A percentile compares a stretch with the other conserved stretches of the same genome.
Conservation (phyloP, 352 stramenopile genomes). For the Phytopythium chamaehyphon region DNA sequence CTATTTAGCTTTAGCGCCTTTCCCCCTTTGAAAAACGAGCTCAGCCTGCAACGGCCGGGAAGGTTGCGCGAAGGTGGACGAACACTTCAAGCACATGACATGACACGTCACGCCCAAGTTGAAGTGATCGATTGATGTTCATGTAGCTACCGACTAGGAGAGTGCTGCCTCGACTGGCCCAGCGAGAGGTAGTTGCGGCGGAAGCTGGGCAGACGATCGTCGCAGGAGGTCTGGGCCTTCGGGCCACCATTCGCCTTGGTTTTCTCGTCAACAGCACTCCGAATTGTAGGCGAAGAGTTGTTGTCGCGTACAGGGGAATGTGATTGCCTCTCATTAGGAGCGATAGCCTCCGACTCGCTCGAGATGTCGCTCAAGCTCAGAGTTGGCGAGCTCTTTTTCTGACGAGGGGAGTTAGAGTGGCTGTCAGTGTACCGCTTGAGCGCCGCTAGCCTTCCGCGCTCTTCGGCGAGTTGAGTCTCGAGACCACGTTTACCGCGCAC, state of each 20-base stretch:
- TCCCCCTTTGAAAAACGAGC: background rate
- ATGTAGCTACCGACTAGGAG: background rate
- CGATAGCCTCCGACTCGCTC: background rate
- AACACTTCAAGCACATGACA: too few relatives aligned
- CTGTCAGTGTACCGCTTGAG: conserved; percentile 33
- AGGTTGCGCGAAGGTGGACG: conserved; percentile 19
- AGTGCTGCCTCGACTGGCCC: background rate
- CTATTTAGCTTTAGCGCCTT: conserved; percentile 5
- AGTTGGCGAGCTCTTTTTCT: background rate
- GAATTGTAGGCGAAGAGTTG: too few relatives aligned
- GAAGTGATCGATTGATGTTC: too few relatives aligned
- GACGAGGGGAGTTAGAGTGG: conserved; percentile 7
- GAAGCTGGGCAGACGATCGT: conserved; percentile 2
- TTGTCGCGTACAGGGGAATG: too few relatives aligned
- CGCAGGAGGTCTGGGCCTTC: background rate
- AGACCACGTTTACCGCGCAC: conserved; percentile 37
- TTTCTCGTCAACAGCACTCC: too few relatives aligned
- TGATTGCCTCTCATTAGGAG: too few relatives aligned
- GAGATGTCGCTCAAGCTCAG: background rate
- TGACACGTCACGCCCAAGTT: conserved; percentile 2
- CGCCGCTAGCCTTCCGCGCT: conserved; percentile 36
- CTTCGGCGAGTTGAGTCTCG: conserved; percentile 38
- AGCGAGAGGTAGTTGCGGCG: conserved; percentile 5
- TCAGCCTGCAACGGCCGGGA: conserved; percentile 8
- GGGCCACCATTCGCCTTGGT: too few relatives aligned